Percentiles rank a stretch among this genome's conserved stretches.
phyloP scores from a whole-genome alignment of 2,329 filamentous ascomycete genomes.

The Curvularia eragrostidis region DNA sequence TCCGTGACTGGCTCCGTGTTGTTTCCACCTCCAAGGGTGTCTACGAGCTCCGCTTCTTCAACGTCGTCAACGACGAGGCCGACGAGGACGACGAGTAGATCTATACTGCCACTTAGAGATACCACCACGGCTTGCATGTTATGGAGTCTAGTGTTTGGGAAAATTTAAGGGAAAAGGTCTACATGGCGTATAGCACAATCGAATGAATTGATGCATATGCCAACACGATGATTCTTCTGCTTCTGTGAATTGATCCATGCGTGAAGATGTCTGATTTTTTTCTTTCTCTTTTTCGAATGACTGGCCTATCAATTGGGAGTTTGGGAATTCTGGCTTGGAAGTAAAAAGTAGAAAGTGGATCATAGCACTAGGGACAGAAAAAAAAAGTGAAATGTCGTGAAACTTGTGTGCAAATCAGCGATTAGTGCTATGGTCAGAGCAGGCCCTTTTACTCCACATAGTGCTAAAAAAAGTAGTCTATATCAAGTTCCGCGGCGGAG shows the following conservation, averaged over 20 bases:
- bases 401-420: neutral
- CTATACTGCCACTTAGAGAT: conserved; percentile 16
- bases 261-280: neutral
- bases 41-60: conserved; percentile 99
- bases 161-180: conserved; percentile 25
- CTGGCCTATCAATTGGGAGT: neutral
- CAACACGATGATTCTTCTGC: conserved; percentile 2
- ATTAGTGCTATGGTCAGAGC: neutral
- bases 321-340: neutral
- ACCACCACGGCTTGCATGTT: conserved; percentile 25
- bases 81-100: conserved; percentile 98
- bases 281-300: neutral
- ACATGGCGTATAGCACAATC: conserved; percentile 42
- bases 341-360: neutral
- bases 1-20: conserved; percentile 99
- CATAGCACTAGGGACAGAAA: neutral
- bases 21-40: conserved; percentile 98
- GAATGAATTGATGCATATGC: conserved; percentile 37
- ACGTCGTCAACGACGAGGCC: conserved; percentile 97
- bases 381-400: neutral
- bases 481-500: conserved; percentile 6
- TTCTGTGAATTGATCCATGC: neutral
- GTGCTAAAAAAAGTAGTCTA: neutral
- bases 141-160: conserved; percentile 27
- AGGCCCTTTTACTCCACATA: conserved; percentile 8